phyloP scores from a whole-genome alignment of 306 rosid species.

The Vicia sativa region DNA sequence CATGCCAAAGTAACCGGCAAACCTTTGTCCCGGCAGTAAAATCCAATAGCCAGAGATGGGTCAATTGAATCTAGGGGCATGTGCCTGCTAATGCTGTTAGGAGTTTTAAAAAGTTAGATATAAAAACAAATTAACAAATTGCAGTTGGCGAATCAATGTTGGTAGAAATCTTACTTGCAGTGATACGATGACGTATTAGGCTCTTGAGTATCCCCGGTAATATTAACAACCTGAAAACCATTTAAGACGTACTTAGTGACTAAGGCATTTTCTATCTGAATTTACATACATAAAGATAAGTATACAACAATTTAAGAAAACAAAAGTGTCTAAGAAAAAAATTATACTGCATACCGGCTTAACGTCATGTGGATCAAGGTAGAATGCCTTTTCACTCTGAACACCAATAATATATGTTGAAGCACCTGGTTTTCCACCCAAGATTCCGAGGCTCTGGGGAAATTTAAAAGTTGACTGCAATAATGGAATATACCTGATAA shows the following conservation, averaged over 20 bases:
- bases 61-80: conserved; percentile 78
- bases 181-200: conserved; percentile 86
- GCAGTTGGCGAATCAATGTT: not conserved
- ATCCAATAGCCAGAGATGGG: conserved; percentile 95
- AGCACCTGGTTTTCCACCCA: conserved; percentile 94
- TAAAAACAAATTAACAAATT: conserved; percentile 5
- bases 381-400: conserved; percentile 85
- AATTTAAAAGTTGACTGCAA: conserved; percentile 79
- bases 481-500: conserved; percentile 80
- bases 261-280: not conserved
- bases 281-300: not conserved
- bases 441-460: conserved; percentile 94
- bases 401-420: conserved; percentile 91
- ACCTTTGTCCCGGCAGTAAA: conserved; percentile 96
- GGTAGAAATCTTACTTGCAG: conserved; percentile 65
- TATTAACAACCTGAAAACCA: conserved; percentile 60
- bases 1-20: conserved; percentile 34
- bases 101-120: conserved; percentile 15
- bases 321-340: too few relatives aligned
- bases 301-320: not conserved
- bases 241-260: conserved; percentile 9
- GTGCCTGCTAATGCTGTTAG: conserved; percentile 65
- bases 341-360: conserved; percentile 58
- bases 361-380: conserved; percentile 95
- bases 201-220: conserved; percentile 58